These are phyloP conservation scores for Solanum chilense DNA, from an alignment of 257 asterid genomes.

Conservation along the genomic window DNA sequence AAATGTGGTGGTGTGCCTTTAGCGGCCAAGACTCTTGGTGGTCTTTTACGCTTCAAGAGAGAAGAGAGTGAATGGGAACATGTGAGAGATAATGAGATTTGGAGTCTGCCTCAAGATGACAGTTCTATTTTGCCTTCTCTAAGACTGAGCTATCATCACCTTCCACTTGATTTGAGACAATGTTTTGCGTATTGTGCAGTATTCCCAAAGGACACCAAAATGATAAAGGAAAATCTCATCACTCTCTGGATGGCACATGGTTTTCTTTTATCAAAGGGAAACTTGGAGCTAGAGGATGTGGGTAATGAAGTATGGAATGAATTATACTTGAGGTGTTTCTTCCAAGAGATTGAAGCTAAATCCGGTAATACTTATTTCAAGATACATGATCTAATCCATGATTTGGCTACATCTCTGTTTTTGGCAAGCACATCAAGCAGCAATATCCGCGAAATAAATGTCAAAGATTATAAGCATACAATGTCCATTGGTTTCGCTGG, in stretches of 20 bases:
- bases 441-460: not conserved
- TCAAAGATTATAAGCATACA: not conserved
- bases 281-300: conserved; percentile 5
- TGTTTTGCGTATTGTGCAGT: conserved; percentile 26
- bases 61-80: conserved; percentile 10
- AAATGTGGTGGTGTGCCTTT: conserved; percentile 19
- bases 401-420: conserved; percentile 2
- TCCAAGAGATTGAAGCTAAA: not conserved
- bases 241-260: conserved; percentile 18
- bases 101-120: conserved; percentile 13
- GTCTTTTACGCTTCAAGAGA: conserved; percentile 9
- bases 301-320: conserved; percentile 18
- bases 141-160: conserved; percentile 24
- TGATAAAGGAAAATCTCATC: conserved; percentile 5
- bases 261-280: conserved; percentile 7
- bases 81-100: conserved; percentile 14
- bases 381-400: conserved; percentile 16
- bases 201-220: conserved; percentile 7
- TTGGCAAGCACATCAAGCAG: not conserved
- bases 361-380: not conserved
- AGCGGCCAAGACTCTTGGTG: conserved; percentile 23
- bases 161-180: conserved; percentile 11
- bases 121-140: conserved; percentile 8
- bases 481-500: not conserved
- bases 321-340: conserved; percentile 7